These are phyloP conservation scores for Erythrobasidium yunnanense DNA, from an alignment of 768 basidiomycete genomes.

Conservation along the genomic window DNA sequence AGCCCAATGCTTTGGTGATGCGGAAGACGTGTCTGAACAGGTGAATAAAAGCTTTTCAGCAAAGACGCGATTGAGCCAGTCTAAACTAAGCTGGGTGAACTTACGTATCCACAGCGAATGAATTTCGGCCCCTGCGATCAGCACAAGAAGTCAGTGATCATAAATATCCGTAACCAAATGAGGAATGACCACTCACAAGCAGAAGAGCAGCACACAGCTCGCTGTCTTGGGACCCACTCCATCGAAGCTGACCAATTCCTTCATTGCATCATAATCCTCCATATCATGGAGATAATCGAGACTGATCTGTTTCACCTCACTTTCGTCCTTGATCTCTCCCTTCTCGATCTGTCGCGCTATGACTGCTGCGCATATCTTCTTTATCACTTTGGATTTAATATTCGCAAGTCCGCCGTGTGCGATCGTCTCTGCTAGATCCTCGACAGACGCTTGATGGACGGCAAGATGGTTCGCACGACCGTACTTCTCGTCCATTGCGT, in stretches of 20 bases:
- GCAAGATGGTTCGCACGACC: slow-evolving; percentile 32
- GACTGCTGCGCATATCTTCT: slow-evolving; percentile 26
- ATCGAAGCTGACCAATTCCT: slow-evolving; percentile 33
- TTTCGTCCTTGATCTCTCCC: slow-evolving; percentile 14
- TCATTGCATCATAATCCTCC: slow-evolving; percentile 34
- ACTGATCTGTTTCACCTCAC: slow-evolving; percentile 18
- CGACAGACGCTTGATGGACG: slow-evolving; percentile 28
- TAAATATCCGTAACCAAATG: not conserved
- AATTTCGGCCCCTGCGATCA: slow-evolving; percentile 28
- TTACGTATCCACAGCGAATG: slow-evolving; percentile 38
- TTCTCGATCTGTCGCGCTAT: slow-evolving; percentile 23
- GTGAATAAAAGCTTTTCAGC: not conserved
- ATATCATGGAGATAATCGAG: slow-evolving; percentile 31
- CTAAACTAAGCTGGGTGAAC: not conserved
- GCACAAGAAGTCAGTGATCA: not conserved
- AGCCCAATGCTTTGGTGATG: slow-evolving; percentile 34
- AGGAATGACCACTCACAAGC: slow-evolving; percentile 20
- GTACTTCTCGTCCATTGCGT: slow-evolving; percentile 32
- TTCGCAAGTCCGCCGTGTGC: slow-evolving; percentile 35
- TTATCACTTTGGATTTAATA: slow-evolving; percentile 35
- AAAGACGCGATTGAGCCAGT: not conserved
- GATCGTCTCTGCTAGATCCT: slow-evolving; percentile 31
- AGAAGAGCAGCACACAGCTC: slow-evolving; percentile 36
- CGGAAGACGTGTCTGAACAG: slow-evolving; percentile 35
- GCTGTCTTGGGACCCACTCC: slow-evolving; percentile 35